Percentiles rank a stretch among this genome's conserved stretches.
Conservation (phyloP, 1,139 yeast genomes). For the Magnusiomyces tetraspermus region DNA sequence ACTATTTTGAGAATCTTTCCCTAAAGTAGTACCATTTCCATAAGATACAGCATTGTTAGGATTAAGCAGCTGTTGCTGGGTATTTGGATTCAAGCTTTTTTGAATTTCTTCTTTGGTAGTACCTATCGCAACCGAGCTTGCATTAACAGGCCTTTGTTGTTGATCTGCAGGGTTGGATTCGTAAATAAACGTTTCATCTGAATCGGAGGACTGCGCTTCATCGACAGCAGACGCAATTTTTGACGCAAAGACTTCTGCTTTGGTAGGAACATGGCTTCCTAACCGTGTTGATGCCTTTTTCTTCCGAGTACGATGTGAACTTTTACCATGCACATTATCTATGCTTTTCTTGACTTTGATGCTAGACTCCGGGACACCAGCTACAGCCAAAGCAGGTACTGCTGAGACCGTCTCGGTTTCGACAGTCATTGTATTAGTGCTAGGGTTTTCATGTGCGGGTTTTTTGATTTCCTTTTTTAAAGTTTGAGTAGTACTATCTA, state of each 20-base stretch:
- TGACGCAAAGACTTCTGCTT: constrained; percentile 92
- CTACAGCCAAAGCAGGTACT: constrained; percentile 30
- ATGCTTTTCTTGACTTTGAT: constrained; percentile 28
- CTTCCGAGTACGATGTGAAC: constrained; percentile 18
- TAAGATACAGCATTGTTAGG: background rate
- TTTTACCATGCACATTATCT: constrained; percentile 24
- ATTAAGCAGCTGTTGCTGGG: background rate
- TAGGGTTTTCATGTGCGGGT: background rate
- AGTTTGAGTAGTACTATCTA: background rate
- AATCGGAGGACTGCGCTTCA: constrained; percentile 75
- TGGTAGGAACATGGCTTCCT: constrained; percentile 29
- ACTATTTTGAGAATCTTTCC: background rate
- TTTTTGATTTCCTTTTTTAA: background rate
- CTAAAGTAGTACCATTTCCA: background rate
- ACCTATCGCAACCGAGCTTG: background rate
- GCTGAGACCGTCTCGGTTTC: constrained; percentile 38
- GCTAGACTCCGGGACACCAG: constrained; percentile 16
- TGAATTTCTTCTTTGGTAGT: too few species aligned
- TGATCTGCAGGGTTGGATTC: constrained; percentile 43
- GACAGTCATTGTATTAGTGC: constrained; percentile 31
- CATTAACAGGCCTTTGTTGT: background rate
- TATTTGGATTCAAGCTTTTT: background rate
- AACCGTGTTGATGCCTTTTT: constrained; percentile 13
- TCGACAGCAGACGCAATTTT: constrained; percentile 89
- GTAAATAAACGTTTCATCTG: constrained; percentile 90